A percentile compares a stretch with the other conserved stretches of the same genome.
These are phyloP conservation scores for Coccomyxa subellipsoidea DNA, from an alignment of 163 green algal genomes.

Conservation along the genomic window DNA sequence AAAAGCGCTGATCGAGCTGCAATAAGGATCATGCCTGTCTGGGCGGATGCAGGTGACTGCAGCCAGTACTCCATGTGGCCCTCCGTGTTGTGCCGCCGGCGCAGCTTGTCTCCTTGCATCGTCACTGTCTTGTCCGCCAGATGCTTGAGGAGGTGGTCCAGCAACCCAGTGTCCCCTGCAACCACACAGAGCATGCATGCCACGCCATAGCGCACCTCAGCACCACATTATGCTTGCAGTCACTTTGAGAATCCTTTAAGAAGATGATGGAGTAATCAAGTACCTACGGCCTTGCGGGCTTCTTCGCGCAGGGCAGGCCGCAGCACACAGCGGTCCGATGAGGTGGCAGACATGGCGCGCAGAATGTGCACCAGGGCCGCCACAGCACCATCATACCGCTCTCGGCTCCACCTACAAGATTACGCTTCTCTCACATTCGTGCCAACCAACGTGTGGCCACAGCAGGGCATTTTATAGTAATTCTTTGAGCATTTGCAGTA, in stretches of 20 bases:
- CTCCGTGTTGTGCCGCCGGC: conserved; percentile 37
- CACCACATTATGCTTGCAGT: too few relatives aligned
- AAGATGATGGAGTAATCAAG: neutral
- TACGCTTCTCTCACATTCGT: too few relatives aligned
- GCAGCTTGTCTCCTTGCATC: conserved; percentile 24
- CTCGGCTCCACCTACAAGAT: conserved; percentile 31
- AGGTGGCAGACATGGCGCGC: conserved; percentile 14
- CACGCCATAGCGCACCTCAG: neutral
- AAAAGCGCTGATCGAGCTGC: neutral
- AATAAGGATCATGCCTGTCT: neutral
- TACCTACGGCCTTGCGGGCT: neutral
- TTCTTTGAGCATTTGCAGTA: too few relatives aligned
- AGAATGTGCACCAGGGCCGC: conserved; percentile 30
- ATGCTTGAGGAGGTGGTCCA: conserved; percentile 53
- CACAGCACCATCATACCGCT: conserved; percentile 34
- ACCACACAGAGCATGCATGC: neutral
- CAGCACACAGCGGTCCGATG: conserved; percentile 12
- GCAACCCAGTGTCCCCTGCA: conserved; percentile 40
- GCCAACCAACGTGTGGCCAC: too few relatives aligned
- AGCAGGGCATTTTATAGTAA: too few relatives aligned
- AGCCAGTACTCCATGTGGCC: conserved; percentile 53
- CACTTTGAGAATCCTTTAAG: too few relatives aligned
- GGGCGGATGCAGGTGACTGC: conserved; percentile 15
- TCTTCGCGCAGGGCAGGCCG: conserved; percentile 32
- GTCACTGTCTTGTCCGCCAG: conserved; percentile 31